A percentile compares a stretch with the other conserved stretches of the same genome.
phyloP scores from a whole-genome alignment of 2,329 filamentous ascomycete genomes.

The Dryadomyces quercus-mongolicae region DNA sequence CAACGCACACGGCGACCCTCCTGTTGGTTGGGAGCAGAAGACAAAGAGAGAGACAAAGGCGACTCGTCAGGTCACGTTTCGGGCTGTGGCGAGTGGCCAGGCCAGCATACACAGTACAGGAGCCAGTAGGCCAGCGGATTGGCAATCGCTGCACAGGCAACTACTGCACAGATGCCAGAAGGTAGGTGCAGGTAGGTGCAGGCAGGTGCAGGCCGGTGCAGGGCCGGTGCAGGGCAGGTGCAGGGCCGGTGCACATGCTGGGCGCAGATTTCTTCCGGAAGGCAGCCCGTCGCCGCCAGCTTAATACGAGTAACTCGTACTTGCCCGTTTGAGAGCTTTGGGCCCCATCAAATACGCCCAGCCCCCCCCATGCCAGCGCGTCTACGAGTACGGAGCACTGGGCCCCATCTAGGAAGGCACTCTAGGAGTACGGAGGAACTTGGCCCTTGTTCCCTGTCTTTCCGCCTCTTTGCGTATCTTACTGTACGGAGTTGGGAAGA shows the following conservation, averaged over 20 bases:
- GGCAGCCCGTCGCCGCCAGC: background rate
- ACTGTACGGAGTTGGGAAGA: too few relatives aligned
- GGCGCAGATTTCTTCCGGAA: background rate
- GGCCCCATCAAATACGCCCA: background rate
- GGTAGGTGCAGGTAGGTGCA: too few relatives aligned
- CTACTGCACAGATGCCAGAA: too few relatives aligned
- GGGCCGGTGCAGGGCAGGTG: background rate
- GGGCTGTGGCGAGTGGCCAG: too few relatives aligned
- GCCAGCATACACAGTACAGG: too few relatives aligned
- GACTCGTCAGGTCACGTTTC: too few relatives aligned
- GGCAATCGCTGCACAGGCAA: too few relatives aligned
- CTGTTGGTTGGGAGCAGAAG: background rate
- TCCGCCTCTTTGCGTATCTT: too few relatives aligned
- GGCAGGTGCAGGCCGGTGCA: too few relatives aligned
- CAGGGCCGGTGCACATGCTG: background rate
- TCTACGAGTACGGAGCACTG: background rate
- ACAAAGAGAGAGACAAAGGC: too few relatives aligned
- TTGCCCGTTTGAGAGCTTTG: background rate
- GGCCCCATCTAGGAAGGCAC: background rate
- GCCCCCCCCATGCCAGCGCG: background rate
- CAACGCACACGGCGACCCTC: background rate
- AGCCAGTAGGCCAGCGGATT: too few relatives aligned
- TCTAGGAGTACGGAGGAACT: background rate
- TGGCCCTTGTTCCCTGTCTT: too few relatives aligned
- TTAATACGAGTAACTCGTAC: background rate